Evolutionary conservation across 345 rosid genomes (phyloP).

Genomic region (Diplotaxis tenuifolia): DNA sequence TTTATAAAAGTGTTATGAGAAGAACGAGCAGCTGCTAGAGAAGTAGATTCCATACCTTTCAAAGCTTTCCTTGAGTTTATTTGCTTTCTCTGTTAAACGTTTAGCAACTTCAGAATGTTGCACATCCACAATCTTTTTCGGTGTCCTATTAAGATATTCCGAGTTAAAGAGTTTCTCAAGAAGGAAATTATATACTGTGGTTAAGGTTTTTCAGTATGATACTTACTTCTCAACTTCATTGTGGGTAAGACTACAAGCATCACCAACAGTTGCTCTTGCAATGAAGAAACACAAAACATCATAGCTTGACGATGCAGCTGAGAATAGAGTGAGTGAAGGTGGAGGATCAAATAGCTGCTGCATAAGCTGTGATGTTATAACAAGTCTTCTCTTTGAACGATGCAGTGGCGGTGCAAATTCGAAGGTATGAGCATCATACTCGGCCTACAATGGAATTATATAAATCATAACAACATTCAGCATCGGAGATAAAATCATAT

Average conservation of each 20-base stretch:
- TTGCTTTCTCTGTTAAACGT: slow-evolving; percentile 46
- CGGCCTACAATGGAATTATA: slow-evolving; percentile 39
- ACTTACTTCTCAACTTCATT: slow-evolving; percentile 42
- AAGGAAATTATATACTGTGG: neutral
- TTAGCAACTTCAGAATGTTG: slow-evolving; percentile 43
- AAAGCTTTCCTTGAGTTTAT: slow-evolving; percentile 50
- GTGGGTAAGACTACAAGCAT: slow-evolving; percentile 48
- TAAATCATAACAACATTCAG: slow-evolving; percentile 21
- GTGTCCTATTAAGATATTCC: slow-evolving; percentile 33
- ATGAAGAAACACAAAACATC: slow-evolving; percentile 44
- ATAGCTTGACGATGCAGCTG: slow-evolving; percentile 43
- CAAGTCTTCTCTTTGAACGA: slow-evolving; percentile 65
- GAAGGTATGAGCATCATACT: slow-evolving; percentile 41
- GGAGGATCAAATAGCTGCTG: slow-evolving; percentile 60
- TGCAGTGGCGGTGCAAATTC: slow-evolving; percentile 40
- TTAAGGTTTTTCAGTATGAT: neutral
- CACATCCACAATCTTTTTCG: slow-evolving; percentile 37
- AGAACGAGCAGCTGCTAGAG: neutral
- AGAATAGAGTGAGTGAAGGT: slow-evolving; percentile 45
- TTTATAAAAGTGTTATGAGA: neutral
- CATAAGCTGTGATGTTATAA: slow-evolving; percentile 62
- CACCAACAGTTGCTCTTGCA: slow-evolving; percentile 56
- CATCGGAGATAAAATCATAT: neutral
- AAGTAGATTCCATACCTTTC: slow-evolving; percentile 47
- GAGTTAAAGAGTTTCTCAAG: neutral